A percentile compares a stretch with the other conserved stretches of the same genome.
Evolutionary conservation across 805 yeast species (phyloP).

Genomic region (Blastobotrys attinorum): DNA sequence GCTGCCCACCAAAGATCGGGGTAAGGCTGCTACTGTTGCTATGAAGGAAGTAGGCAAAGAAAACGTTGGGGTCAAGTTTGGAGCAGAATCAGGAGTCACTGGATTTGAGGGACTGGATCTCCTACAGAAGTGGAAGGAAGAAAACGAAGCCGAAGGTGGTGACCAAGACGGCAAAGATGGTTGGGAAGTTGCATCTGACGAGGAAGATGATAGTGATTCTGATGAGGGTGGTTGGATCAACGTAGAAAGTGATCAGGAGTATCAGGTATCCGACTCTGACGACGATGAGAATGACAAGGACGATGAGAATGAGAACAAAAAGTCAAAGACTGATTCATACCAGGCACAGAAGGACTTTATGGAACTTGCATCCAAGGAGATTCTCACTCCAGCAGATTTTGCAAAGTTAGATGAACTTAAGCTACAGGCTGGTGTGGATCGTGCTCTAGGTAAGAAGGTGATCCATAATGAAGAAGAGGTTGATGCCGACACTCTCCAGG

Average conservation of each 20-base stretch:
- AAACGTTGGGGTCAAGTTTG: constrained; percentile 39
- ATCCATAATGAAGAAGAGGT: constrained; percentile 69
- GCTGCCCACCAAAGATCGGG: constrained; percentile 85
- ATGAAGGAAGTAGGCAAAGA: constrained; percentile 47
- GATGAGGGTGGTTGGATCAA: constrained; percentile 90
- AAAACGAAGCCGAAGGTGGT: constrained; percentile 46
- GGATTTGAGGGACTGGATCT: constrained; percentile 89
- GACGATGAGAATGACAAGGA: constrained; percentile 37
- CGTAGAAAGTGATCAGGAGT: constrained; percentile 75
- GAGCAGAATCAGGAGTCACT: constrained; percentile 61
- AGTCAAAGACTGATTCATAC: constrained; percentile 25
- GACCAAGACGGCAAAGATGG: constrained; percentile 55
- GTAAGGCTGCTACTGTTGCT: constrained; percentile 83
- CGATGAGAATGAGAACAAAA: constrained; percentile 26
- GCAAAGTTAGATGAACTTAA: constrained; percentile 88
- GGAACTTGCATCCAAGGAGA: constrained; percentile 61
- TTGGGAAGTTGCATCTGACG: constrained; percentile 46
- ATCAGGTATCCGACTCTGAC: constrained; percentile 47
- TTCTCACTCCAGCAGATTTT: constrained; percentile 95
- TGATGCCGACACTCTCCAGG: constrained; percentile 69
- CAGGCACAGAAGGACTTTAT: constrained; percentile 33
- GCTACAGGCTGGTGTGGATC: constrained; percentile 77
- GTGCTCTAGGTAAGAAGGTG: constrained; percentile 40
- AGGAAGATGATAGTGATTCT: constrained; percentile 37
- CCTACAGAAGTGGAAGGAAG: constrained; percentile 75